Evolutionary conservation across 495 filamentous ascomycete genomes (phyloP), one percentile per base, ranked within the genome.

Genomic region (Hypomontagnella monticulosa): DNA sequence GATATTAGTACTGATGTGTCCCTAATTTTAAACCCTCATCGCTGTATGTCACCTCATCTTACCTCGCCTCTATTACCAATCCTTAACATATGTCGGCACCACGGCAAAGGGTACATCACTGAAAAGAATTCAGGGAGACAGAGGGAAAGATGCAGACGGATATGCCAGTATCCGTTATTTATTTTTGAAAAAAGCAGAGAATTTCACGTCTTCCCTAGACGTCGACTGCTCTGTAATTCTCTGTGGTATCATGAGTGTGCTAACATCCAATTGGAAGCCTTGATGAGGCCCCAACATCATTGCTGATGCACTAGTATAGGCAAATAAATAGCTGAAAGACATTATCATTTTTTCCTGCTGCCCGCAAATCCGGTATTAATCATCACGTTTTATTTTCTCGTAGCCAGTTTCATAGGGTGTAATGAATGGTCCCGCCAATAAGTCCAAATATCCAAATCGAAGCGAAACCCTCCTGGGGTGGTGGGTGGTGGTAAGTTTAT

Each of bases 341-440:
- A 55, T 59, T 56, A 59, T 57, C n/a, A 11, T 60, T 37, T 59
- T 59, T 66, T 55, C 44, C 47, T 42, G 33, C 50, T 64, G 60
- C 55, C 48, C 14, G 5, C 15, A 53, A 57, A 44, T 42, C 50
- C 49, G 46, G 44, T 34, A 60, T 64, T 56, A 64, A 14, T 60
- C 61, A 19, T 65, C 46, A 27, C 46, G 19, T 37, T 54, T 64
- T 27, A 27, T 58, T 43, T 59, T 46, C 38, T 69, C 56, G 20
- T 66, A 61, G 32, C 50, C 30, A 48, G 42, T 20, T 47, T 43
- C 37, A 34, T 40, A 44, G 18, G 14, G 27, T 64, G 46, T 6
- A 41, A 52, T 40, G 43, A 61, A 42, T 55, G 66, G 66, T 38
- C 66, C 66, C 47, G 66, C 66, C 66, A 57, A 11, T 57, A 53